phyloP scores from a whole-genome alignment of 1,139 yeast genomes.

The Taphrina sp. region DNA sequence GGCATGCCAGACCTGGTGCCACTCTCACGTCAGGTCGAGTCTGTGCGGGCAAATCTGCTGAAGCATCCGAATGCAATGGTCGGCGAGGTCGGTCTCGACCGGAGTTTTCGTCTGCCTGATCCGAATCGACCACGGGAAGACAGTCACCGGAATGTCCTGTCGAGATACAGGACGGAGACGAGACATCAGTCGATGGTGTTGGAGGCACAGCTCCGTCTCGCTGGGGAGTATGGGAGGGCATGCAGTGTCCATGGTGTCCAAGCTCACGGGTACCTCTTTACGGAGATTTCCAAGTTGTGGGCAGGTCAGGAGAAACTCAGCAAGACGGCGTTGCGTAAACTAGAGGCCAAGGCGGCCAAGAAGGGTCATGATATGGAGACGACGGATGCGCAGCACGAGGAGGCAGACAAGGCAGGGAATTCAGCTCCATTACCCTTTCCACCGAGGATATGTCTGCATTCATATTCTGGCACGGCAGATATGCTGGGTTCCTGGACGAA shows the following conservation, averaged over 20 bases:
- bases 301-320: constrained; percentile 33
- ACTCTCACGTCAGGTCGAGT: constrained; percentile 47
- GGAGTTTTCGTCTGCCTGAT: constrained; percentile 64
- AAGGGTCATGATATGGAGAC: neutral
- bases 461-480: constrained; percentile 80
- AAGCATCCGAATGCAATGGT: constrained; percentile 46
- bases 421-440: constrained; percentile 38
- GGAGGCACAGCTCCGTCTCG: constrained; percentile 54
- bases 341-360: constrained; percentile 12
- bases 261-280: constrained; percentile 62
- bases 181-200: constrained; percentile 65
- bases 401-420: neutral
- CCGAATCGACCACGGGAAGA: constrained; percentile 38
- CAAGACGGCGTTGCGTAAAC: constrained; percentile 19
- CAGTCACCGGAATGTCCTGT: constrained; percentile 44
- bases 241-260: constrained; percentile 84
- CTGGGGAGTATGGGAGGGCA: constrained; percentile 51
- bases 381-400: constrained; percentile 8
- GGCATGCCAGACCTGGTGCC: constrained; percentile 62
- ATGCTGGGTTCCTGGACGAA: constrained; percentile 36
- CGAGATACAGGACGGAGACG: constrained; percentile 53
- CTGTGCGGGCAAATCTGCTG: constrained; percentile 43
- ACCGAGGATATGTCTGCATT: constrained; percentile 62
- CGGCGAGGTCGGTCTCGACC: constrained; percentile 93
- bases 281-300: constrained; percentile 45